Evolutionary conservation across 805 yeast genomes (phyloP).

Genomic region (Clavispora phyllophila): DNA sequence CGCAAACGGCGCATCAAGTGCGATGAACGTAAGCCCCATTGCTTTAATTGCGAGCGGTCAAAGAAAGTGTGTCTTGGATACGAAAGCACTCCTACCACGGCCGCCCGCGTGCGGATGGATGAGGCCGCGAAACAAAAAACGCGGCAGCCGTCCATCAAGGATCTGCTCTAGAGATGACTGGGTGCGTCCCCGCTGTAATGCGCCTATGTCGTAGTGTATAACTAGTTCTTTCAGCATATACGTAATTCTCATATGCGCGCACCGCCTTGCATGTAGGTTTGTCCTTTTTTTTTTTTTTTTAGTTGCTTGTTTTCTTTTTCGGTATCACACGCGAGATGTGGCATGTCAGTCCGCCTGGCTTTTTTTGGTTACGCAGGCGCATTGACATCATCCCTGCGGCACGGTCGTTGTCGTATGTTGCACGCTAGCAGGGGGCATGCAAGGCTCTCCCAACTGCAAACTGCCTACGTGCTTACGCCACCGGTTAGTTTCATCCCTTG

Average conservation of each 20-base stretch:
- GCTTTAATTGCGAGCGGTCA: constrained; percentile 62
- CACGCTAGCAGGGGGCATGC: too few species aligned
- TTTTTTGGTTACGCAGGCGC: not conserved
- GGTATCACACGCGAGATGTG: too few species aligned
- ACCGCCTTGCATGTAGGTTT: not conserved
- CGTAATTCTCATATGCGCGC: not conserved
- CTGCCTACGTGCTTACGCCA: too few species aligned
- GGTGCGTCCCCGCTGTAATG: not conserved
- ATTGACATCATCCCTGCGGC: not conserved
- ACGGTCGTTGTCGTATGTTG: not conserved
- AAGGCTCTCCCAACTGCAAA: too few species aligned
- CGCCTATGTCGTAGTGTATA: not conserved
- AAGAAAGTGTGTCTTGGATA: constrained; percentile 67
- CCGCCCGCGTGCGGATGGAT: constrained; percentile 3
- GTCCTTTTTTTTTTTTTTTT: too few species aligned
- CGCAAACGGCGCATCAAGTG: constrained; percentile 68
- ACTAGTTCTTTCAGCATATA: not conserved
- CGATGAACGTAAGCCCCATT: constrained; percentile 67
- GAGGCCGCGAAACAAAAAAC: not conserved
- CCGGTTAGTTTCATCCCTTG: too few species aligned
- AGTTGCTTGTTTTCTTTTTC: too few species aligned
- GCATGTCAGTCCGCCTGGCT: too few species aligned
- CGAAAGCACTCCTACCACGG: constrained; percentile 23
- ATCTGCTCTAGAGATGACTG: constrained; percentile 4
- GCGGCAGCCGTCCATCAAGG: constrained; percentile 8